Evolutionary conservation across 2,329 filamentous ascomycete genomes (phyloP).

Genomic region (Lachnellula occidentalis): DNA sequence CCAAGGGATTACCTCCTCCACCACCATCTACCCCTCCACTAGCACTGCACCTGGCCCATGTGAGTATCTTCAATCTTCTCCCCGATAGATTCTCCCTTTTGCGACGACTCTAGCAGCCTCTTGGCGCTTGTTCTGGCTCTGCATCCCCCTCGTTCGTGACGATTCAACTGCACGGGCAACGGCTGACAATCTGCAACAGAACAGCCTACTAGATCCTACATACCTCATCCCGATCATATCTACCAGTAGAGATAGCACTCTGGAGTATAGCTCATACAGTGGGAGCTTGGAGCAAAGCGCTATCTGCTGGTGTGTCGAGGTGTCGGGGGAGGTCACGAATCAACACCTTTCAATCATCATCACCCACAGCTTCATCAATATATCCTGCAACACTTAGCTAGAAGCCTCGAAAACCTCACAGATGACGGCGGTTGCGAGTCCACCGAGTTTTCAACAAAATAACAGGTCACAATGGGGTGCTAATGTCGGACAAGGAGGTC

Average conservation of each 20-base stretch:
- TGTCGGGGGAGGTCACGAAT: slow-evolving; percentile 15
- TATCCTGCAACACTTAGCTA: slow-evolving; percentile 3
- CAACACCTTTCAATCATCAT: slow-evolving; percentile 15
- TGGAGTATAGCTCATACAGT: background rate
- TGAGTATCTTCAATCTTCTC: slow-evolving; percentile 16
- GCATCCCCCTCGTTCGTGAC: slow-evolving; percentile 13
- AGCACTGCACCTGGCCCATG: slow-evolving; percentile 10
- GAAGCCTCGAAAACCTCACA: slow-evolving; percentile 16
- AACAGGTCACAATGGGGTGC: slow-evolving; percentile 61
- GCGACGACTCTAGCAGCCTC: background rate
- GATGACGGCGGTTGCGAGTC: slow-evolving; percentile 65
- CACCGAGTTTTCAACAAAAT: slow-evolving; percentile 57
- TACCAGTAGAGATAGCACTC: background rate
- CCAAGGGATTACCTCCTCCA: slow-evolving; percentile 11
- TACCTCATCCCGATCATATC: background rate
- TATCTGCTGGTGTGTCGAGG: slow-evolving; percentile 13
- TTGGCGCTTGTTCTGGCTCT: slow-evolving; percentile 6
- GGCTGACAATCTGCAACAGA: slow-evolving; percentile 20
- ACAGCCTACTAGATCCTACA: slow-evolving; percentile 7
- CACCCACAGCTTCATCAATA: slow-evolving; percentile 11
- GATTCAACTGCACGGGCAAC: slow-evolving; percentile 14
- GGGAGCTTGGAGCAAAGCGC: slow-evolving; percentile 14
- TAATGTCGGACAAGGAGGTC: slow-evolving; percentile 53
- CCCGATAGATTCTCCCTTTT: background rate
- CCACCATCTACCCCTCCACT: slow-evolving; percentile 10